Evolutionary conservation across 169 alveolate genomes (phyloP).

Genomic region (Plasmodium gaboni): DNA sequence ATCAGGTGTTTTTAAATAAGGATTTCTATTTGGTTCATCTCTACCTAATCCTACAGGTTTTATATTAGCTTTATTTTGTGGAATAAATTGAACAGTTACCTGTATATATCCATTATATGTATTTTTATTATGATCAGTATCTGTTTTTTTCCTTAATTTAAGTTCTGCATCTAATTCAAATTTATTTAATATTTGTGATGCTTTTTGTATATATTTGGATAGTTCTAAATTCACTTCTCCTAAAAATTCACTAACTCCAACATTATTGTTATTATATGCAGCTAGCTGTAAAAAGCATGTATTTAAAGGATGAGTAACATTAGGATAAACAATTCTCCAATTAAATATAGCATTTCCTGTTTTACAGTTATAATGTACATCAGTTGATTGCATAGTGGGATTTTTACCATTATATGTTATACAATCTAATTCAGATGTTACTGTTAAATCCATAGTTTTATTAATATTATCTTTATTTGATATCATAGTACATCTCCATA

Average conservation of each 20-base stretch:
- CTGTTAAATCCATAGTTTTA: slow-evolving; percentile 83
- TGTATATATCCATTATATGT: slow-evolving; percentile 89
- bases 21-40: slow-evolving; percentile 92
- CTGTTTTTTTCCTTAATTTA: slow-evolving; percentile 85
- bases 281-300: slow-evolving; percentile 93
- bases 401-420: slow-evolving; percentile 85
- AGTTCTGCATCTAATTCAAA: slow-evolving; percentile 90
- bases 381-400: slow-evolving; percentile 89
- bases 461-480: slow-evolving; percentile 68
- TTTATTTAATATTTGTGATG: slow-evolving; percentile 85
- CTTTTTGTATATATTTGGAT: slow-evolving; percentile 88
- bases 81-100: slow-evolving; percentile 91
- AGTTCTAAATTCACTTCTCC: slow-evolving; percentile 91
- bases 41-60: slow-evolving; percentile 93
- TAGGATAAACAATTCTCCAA: slow-evolving; percentile 93
- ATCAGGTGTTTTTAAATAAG: slow-evolving; percentile 90
- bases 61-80: slow-evolving; percentile 92
- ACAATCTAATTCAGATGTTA: slow-evolving; percentile 90
- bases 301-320: slow-evolving; percentile 89
- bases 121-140: slow-evolving; percentile 35
- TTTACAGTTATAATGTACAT: slow-evolving; percentile 92
- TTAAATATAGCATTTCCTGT: slow-evolving; percentile 91
- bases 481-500: slow-evolving; percentile 81
- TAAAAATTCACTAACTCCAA: slow-evolving; percentile 89
- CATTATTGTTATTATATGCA: slow-evolving; percentile 88